Base-by-base conservation (phyloP, 1,284 basidiomycete genomes). In the Cutaneotrichosporon sp. region DNA sequence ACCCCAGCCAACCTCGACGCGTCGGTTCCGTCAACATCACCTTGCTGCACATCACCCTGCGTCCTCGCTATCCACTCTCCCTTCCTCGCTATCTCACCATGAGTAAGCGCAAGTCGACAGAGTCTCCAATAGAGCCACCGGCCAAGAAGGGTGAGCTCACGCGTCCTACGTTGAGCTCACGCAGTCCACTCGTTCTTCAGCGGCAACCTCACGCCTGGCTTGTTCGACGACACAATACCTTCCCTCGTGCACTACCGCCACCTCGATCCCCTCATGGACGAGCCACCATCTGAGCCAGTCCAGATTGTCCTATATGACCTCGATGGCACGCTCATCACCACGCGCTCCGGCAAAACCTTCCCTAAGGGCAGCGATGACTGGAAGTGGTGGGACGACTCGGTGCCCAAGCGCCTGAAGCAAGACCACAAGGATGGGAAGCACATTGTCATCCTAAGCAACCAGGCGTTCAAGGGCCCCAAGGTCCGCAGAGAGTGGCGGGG, bases 261-360 rank as follows among this genome's bases (percentile, higher is more conserved):
- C 53, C 68, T 74, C 20, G 77, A 79, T 54, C 75, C 76, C 1
- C 75, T 79, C 56, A 54, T 55, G n/a, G 45, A 11, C 4, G 56
- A 67, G 14, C 29, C 60, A 22, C 54, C 66, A 11, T 18, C 53
- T 9, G 62, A 66, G 16, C 69, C 71, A 18, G 59, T 76, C 24
- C 88, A 87, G 65, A 84, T 94, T 20, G 90, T 92, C 5, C 84
- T 88, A 7, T 92, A 93, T 69, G 92, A 95, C 72, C 81, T 97
- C 6, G 93, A 97, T 72, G 92, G 91, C 0, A 95, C 92, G 0
- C 71, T 95, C 58, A 92, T 97, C 73, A 85, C 86, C 68, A 84
- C 85, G 3, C 81, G 79, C 43, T 82, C 82, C 49, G 83, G 81
- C n/a, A 79, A 73, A 47, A 80, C 79, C 67, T 85, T 83, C 62